Evolutionary conservation across 2,329 filamentous ascomycete genomes (phyloP), one percentile per base, ranked within the genome.

Genomic region (Sporothrix curviconia): DNA sequence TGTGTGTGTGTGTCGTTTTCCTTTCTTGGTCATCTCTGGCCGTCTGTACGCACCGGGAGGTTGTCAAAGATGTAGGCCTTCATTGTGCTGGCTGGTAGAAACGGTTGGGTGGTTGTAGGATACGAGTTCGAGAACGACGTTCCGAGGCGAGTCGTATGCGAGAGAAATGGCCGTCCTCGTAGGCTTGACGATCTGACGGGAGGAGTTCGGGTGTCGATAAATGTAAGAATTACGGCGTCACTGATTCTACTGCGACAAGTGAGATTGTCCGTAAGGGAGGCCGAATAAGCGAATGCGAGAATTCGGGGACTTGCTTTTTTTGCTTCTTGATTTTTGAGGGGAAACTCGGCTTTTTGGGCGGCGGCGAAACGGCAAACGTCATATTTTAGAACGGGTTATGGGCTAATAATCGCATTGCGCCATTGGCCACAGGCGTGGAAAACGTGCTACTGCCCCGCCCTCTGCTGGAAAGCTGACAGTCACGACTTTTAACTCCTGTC

Each of bases 61-160:
- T 82, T 77, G 61, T 84, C 81, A 66, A 80, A 84, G 63, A 77
- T 69, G 66, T 84, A 84, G 61, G 80, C 81, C 67, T 75, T 78
- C 81, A 83, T 83, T 58, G 61, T 76, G 55, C 7, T 32, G 28
- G 42, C 56, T 57, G 28, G 7, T 25, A 34, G 2, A 12, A 32
- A 32, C 8, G 37, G 50, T 7, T 5, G 42, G 14, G 22, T 14
- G n/a, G 24, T 19, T 15, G 39, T 5, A 19, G 39, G 25, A 17
- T 22, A 30, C 17, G 32, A 17, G 12, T 17, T 28, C 9, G 30
- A 39, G 4, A 11, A 25, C 2, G 9, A 37, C 24, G n/a, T n/a
- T 17, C 11, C 28, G 36, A 42, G n/a, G 25, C 40, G n/a, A 22
- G 3, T 17, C 15, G n/a, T 39, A 30, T 17, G 25, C 36, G 14